These are phyloP conservation scores for Vigna unguiculata DNA, from an alignment of 306 rosid genomes.

Conservation along the genomic window DNA sequence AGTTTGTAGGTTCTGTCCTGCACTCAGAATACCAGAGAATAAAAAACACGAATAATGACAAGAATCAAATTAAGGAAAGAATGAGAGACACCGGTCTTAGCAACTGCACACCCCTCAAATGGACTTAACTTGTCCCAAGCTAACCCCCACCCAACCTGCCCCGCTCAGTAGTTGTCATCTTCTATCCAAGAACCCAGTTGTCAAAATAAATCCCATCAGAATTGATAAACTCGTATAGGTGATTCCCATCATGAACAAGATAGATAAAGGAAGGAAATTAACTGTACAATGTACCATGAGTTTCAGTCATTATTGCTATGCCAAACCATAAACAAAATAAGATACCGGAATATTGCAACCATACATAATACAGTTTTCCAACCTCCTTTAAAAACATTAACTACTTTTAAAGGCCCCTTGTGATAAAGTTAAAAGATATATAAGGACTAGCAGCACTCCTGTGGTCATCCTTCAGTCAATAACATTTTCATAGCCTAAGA, in stretches of 20 bases:
- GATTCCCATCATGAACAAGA: not conserved
- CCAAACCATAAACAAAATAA: not conserved
- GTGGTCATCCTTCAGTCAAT: too few species aligned
- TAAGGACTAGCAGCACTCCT: too few species aligned
- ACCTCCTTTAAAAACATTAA: too few species aligned
- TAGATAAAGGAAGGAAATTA: not conserved
- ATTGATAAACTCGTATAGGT: not conserved
- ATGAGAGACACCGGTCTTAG: not conserved
- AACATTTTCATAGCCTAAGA: not conserved
- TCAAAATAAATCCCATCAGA: not conserved
- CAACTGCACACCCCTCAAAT: not conserved
- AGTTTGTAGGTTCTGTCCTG: constrained; percentile 10
- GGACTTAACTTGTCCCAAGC: not conserved
- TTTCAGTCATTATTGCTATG: not conserved
- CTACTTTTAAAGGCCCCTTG: not conserved
- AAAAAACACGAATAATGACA: not conserved
- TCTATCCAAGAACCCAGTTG: not conserved
- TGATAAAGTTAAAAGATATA: not conserved
- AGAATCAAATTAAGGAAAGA: not conserved
- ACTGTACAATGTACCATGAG: not conserved
- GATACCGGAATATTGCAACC: not conserved
- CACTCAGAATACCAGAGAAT: constrained; percentile 21
- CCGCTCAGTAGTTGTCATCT: not conserved
- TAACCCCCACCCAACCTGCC: not conserved
- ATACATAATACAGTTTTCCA: too few species aligned